Conservation (phyloP, 345 rosid genomes). For the Brassica napus region Da-Ae NC_063447.1:57186001-57186500, state of each 20-base stretch:
- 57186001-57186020: too few relatives aligned
- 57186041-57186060: too few relatives aligned
- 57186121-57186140: too few relatives aligned
- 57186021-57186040: too few relatives aligned
- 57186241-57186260: conserved; percentile 20
- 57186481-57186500: neutral
- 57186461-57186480: neutral
- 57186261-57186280: neutral
- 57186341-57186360: neutral
- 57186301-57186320: conserved; percentile 35
- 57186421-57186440: neutral
- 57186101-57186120: too few relatives aligned
- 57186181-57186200: neutral
- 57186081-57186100: too few relatives aligned
- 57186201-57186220: conserved; percentile 29
- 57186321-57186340: conserved; percentile 30
- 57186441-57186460: neutral
- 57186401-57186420: neutral
- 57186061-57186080: too few relatives aligned
- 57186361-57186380: too few relatives aligned
- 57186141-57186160: too few relatives aligned
- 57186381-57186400: neutral
- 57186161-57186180: too few relatives aligned
- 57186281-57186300: conserved; percentile 9
- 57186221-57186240: neutral